Evolutionary conservation across 202 grass and related monocot species (phyloP).

Genomic region (Elaeis oleifera): DNA sequence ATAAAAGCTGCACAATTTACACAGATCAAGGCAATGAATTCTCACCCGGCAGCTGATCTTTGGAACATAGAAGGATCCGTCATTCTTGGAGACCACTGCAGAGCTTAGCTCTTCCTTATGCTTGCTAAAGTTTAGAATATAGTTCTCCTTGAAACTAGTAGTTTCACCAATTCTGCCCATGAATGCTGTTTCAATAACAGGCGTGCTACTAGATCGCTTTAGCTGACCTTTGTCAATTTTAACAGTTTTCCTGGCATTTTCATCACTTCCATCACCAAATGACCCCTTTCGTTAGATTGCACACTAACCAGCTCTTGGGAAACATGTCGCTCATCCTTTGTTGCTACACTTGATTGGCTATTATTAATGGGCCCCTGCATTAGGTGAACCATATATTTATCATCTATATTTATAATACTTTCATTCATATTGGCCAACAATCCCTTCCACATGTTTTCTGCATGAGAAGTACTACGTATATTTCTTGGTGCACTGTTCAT

Average conservation of each 20-base stretch:
- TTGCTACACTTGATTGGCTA: conserved; percentile 35
- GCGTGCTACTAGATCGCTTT: conserved; percentile 77
- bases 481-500: conserved; percentile 27
- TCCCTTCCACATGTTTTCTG: conserved; percentile 46
- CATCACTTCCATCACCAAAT: conserved; percentile 29
- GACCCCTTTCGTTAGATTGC: conserved; percentile 36
- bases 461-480: conserved; percentile 21
- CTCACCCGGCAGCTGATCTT: conserved; percentile 95
- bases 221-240: conserved; percentile 45
- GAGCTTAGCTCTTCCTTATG: conserved; percentile 35
- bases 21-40: conserved; percentile 21
- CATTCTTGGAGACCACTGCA: conserved; percentile 37
- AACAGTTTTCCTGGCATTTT: conserved; percentile 24
- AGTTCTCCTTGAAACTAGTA: conserved; percentile 27
- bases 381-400: conserved; percentile 93
- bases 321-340: conserved; percentile 39
- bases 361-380: conserved; percentile 64
- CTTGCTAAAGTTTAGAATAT: conserved; percentile 24
- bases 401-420: conserved; percentile 69
- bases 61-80: conserved; percentile 46
- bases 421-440: conserved; percentile 66
- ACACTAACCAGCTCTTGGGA: conserved; percentile 36
- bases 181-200: conserved; percentile 75
- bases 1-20: too few species aligned
- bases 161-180: conserved; percentile 38